A percentile compares a stretch with the other conserved stretches of the same genome.
phyloP scores from a whole-genome alignment of 2,329 filamentous ascomycete genomes.

The Aspergillus awamori region DNA sequence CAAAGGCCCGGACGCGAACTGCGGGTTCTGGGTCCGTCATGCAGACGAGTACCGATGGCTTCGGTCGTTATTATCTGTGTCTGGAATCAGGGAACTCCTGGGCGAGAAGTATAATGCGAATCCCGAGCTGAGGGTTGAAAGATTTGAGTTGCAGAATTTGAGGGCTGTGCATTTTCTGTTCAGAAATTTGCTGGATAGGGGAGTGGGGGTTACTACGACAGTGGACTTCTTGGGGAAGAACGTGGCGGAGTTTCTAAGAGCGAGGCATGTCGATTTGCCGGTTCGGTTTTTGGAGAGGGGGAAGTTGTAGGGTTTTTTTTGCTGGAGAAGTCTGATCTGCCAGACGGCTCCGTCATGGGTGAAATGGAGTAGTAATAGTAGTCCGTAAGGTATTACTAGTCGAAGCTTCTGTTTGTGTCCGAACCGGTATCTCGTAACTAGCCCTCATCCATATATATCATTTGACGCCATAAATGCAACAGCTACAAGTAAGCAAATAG shows the following conservation, averaged over 20 bases:
- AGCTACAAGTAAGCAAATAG: too few species aligned
- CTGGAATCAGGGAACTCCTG: conserved; percentile 25
- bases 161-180: conserved; percentile 43
- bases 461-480: neutral
- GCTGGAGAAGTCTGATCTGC: too few species aligned
- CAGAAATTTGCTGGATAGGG: conserved; percentile 39
- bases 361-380: too few species aligned
- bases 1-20: conserved; percentile 50
- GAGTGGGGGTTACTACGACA: conserved; percentile 35
- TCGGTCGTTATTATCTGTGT: conserved; percentile 28
- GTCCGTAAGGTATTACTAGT: too few species aligned
- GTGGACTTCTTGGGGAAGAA: conserved; percentile 46
- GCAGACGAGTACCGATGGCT: conserved; percentile 51
- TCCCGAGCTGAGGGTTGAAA: conserved; percentile 38
- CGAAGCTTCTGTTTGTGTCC: too few species aligned
- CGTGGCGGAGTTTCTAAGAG: conserved; percentile 39
- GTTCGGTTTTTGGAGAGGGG: conserved; percentile 33
- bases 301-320: conserved; percentile 21
- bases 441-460: neutral
- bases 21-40: conserved; percentile 50
- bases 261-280: conserved; percentile 38
- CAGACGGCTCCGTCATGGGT: too few species aligned
- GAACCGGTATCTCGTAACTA: too few species aligned
- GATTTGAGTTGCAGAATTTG: conserved; percentile 51
- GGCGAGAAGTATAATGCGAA: conserved; percentile 27